A percentile compares a stretch with the other conserved stretches of the same genome.
Conservation (phyloP, 441 rosid species). For the Erodium moschatum region DNA sequence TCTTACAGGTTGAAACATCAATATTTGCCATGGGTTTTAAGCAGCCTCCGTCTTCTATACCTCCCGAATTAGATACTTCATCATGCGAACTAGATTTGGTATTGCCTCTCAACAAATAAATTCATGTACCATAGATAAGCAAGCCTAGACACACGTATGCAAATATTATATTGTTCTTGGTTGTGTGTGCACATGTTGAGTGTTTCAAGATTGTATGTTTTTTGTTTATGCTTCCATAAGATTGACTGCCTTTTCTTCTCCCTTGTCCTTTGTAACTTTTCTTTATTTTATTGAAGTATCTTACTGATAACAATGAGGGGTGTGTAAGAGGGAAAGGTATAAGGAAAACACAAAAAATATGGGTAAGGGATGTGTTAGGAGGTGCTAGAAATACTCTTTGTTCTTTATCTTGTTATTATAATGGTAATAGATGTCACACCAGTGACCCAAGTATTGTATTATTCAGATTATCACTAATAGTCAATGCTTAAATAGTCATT, state of each 20-base stretch:
- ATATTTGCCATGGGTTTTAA: slow-evolving; percentile 84
- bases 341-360: neutral
- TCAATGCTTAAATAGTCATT: slow-evolving; percentile 5
- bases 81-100: slow-evolving; percentile 53
- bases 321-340: neutral
- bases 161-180: neutral
- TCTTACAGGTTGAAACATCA: slow-evolving; percentile 78
- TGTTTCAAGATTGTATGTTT: neutral
- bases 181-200: slow-evolving; percentile 5
- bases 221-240: neutral
- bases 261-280: neutral
- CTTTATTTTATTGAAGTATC: slow-evolving; percentile 2
- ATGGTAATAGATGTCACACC: neutral
- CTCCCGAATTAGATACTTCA: slow-evolving; percentile 59
- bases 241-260: slow-evolving; percentile 2
- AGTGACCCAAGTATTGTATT: neutral
- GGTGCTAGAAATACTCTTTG: neutral
- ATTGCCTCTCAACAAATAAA: slow-evolving; percentile 20
- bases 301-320: neutral
- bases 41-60: slow-evolving; percentile 45
- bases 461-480: neutral
- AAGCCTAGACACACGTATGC: neutral
- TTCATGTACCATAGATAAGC: slow-evolving; percentile 1
- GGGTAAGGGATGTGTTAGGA: neutral
- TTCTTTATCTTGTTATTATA: neutral